Conservation (phyloP, 441 rosid species). For the Omphalea diandra region DNA sequence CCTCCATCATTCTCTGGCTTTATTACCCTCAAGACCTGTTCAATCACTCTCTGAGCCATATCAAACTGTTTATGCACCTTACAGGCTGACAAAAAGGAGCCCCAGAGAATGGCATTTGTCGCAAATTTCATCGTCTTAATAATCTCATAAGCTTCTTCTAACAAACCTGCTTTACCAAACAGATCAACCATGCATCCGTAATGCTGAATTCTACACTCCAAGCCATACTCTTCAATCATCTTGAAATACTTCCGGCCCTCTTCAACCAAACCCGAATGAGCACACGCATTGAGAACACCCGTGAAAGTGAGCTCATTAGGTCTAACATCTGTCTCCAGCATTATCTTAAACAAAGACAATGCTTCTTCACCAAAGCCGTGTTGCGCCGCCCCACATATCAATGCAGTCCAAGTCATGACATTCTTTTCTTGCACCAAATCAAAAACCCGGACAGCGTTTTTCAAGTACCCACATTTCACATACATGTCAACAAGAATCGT, state of each 20-base stretch:
- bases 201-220: constrained; percentile 51
- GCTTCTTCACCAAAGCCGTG: constrained; percentile 57
- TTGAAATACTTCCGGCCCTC: constrained; percentile 45
- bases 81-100: constrained; percentile 56
- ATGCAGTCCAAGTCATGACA: constrained; percentile 70
- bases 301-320: constrained; percentile 60
- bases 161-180: constrained; percentile 46
- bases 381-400: constrained; percentile 69
- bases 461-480: constrained; percentile 65
- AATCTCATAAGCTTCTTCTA: constrained; percentile 48
- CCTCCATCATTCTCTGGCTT: constrained; percentile 53
- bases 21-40: constrained; percentile 28
- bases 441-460: constrained; percentile 51
- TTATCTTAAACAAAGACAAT: constrained; percentile 42
- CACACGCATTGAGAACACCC: constrained; percentile 53
- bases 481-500: constrained; percentile 70
- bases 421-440: constrained; percentile 47
- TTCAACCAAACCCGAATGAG: constrained; percentile 37
- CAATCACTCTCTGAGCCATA: constrained; percentile 49
- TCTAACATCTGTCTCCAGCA: constrained; percentile 41
- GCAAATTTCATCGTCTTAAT: constrained; percentile 37
- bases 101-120: constrained; percentile 45
- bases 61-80: constrained; percentile 44
- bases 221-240: constrained; percentile 40
- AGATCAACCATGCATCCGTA: constrained; percentile 62